Conservation (phyloP, 2,329 filamentous ascomycete genomes). For the Ustulina deusta region DNA sequence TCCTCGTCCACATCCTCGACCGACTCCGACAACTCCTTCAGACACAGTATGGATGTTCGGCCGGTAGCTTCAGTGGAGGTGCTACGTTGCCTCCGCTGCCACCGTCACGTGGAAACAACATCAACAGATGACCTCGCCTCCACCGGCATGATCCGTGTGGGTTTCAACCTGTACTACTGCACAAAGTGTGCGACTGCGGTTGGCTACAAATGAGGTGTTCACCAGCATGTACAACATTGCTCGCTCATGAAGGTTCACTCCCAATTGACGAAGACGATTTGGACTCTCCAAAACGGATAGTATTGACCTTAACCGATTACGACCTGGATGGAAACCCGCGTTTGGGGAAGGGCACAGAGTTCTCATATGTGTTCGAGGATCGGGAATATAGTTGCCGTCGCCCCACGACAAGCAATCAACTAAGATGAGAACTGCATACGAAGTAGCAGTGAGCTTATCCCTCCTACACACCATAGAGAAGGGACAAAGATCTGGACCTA, state of each 20-base stretch:
- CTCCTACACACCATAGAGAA: neutral
- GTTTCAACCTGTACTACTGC: conserved; percentile 75
- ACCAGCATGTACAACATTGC: neutral
- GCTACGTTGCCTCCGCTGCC: conserved; percentile 64
- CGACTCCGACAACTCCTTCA: conserved; percentile 58
- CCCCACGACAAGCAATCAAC: conserved; percentile 1
- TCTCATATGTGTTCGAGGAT: neutral
- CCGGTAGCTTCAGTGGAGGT: conserved; percentile 67
- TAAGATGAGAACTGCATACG: conserved; percentile 7
- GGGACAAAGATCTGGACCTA: conserved; percentile 5
- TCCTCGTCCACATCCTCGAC: conserved; percentile 55
- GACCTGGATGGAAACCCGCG: neutral
- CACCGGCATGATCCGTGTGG: conserved; percentile 73
- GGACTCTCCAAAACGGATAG: conserved; percentile 6
- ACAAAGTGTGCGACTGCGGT: conserved; percentile 72
- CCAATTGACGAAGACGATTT: conserved; percentile 8
- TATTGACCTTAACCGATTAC: conserved; percentile 12
- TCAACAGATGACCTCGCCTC: conserved; percentile 69
- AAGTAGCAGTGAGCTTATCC: conserved; percentile 5
- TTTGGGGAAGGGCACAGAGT: conserved; percentile 18
- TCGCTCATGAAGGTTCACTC: conserved; percentile 3
- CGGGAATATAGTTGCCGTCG: conserved; percentile 1
- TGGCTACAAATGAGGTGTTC: conserved; percentile 67
- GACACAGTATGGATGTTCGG: conserved; percentile 62
- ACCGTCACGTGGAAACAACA: conserved; percentile 71